Base-by-base conservation (phyloP, 768 basidiomycete genomes). In the Gloeopeniophorella convolvens region DNA sequence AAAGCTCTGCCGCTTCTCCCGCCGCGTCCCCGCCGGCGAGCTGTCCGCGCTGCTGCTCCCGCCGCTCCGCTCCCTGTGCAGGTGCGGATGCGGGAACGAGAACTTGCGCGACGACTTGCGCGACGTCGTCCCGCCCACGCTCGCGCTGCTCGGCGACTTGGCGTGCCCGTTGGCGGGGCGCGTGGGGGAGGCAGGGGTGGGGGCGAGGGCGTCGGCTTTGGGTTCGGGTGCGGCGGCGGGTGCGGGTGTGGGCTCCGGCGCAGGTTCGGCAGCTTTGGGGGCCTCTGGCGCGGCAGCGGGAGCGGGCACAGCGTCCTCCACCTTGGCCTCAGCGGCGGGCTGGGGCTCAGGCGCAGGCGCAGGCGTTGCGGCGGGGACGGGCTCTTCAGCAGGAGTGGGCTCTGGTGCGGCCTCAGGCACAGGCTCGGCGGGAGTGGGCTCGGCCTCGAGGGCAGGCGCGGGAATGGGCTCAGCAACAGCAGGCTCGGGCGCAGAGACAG, bases 1-100 rank as follows among this genome's bases (percentile, higher is more conserved):
- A 1, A 58, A 6, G 51, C 55, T 58, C 12, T 41, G 32, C 46
- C 57, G 57, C 36, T 56, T 58, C 41, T 56, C 50, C 13, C 55
- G 50, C 26, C 55, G 46, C 13, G 57, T 47, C 16, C 41, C 30
- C 11, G 55, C 41, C n/a, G 55, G 51, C 26, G 49, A 55, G 16
- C 26, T 24, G 40, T 43, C 52, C 39, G 33, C 45, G 31, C 55
- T 58, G 30, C 45, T 50, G 31, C 46, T 49, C 21, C 40, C 15
- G 16, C 39, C 39, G 8, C n/a, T n/a, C n/a, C n/a, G n/a, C n/a
- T n/a, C n/a, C n/a, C n/a, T n/a, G n/a, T n/a, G n/a, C n/a, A n/a
- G n/a, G n/a, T n/a, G n/a, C n/a, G n/a, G n/a, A n/a, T 12, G 13
- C 16, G 55, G 48, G 26, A 58, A 52, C 31, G 57, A 44, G 20